These are phyloP conservation scores for Knoxia roxburghii DNA, from an alignment of 257 asterid species.

Conservation along the genomic window DNA sequence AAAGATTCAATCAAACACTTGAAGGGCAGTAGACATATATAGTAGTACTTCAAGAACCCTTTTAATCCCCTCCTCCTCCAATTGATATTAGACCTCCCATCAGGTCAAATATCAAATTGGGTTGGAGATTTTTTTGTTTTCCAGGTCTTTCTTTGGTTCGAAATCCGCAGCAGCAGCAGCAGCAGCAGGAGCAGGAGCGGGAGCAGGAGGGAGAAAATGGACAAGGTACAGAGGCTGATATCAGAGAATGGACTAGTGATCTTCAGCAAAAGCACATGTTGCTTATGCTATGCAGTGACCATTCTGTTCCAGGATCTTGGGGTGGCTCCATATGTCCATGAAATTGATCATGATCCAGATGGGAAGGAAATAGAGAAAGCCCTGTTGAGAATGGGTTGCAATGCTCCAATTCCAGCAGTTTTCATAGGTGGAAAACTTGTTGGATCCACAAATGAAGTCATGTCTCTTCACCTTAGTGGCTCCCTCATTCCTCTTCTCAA, in stretches of 20 bases:
- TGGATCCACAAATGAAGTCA: slow-evolving; percentile 35
- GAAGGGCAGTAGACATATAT: neutral
- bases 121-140: neutral
- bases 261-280: slow-evolving; percentile 33
- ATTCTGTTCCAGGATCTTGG: slow-evolving; percentile 25
- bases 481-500: slow-evolving; percentile 25
- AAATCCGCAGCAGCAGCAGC: too few species aligned
- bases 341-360: slow-evolving; percentile 27
- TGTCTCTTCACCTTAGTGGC: slow-evolving; percentile 35
- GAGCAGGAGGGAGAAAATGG: slow-evolving; percentile 20
- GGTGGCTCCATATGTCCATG: slow-evolving; percentile 15
- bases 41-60: neutral
- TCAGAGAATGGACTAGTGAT: slow-evolving; percentile 23
- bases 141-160: too few species aligned
- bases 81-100: slow-evolving; percentile 7
- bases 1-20: neutral
- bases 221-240: slow-evolving; percentile 14
- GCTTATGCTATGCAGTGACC: slow-evolving; percentile 26
- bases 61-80: neutral
- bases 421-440: slow-evolving; percentile 27
- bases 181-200: too few species aligned
- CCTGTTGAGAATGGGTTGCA: slow-evolving; percentile 23
- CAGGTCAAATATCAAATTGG: slow-evolving; percentile 13
- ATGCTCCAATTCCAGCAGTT: slow-evolving; percentile 24
- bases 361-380: slow-evolving; percentile 32